Evolutionary conservation across 169 alveolate genomes (phyloP), one percentile per base, ranked within the genome.

Genomic region (Plasmodium inui): DNA sequence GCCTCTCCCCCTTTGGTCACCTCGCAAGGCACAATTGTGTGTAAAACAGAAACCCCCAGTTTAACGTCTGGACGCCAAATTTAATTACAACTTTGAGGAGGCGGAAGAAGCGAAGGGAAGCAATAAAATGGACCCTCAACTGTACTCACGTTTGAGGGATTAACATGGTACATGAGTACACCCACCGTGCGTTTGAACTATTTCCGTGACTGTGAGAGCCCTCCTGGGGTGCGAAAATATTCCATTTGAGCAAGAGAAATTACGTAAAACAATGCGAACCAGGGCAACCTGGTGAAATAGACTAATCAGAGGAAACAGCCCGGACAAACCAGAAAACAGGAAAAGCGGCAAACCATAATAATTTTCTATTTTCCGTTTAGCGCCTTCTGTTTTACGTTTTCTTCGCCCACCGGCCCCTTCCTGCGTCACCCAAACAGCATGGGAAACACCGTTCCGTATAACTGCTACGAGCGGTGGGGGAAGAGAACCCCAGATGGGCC

Each of bases 391-490:
- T 37, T 37, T 37, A 0, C 61, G 61, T 50, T 17, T 50, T 50
- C 61, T 26, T 50, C 61, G 22, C 61, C 61, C 61, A 3, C 61
- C 3, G 19, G 26, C 61, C 61, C 61, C 61, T 17, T 50, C 61
- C 61, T 14, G 61, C 22, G 61, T 14, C 61, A 50, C 37, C 37
- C 30, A 84, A 71, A 71, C 76, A 84, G 76, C 32, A 86, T 86
- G 93, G 93, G 93, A 22, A 86, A 86, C 44, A 86, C 93, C 61
- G 93, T 86, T 76, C 93, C 83, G 22, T 86, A 86, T 70, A 86
- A 78, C 85, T 86, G 93, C 46, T 86, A 86, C 70, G 93, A 86
- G 67, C 79, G 93, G 46, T 86, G 93, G 93, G 93, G 93, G 46
- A 86, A 86, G 32, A 86, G 93, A 22, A 73, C 86, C n/a, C 93